Evolutionary conservation across 176 grass and related monocot species (phyloP).

Genomic region (Juncus effusus): DNA sequence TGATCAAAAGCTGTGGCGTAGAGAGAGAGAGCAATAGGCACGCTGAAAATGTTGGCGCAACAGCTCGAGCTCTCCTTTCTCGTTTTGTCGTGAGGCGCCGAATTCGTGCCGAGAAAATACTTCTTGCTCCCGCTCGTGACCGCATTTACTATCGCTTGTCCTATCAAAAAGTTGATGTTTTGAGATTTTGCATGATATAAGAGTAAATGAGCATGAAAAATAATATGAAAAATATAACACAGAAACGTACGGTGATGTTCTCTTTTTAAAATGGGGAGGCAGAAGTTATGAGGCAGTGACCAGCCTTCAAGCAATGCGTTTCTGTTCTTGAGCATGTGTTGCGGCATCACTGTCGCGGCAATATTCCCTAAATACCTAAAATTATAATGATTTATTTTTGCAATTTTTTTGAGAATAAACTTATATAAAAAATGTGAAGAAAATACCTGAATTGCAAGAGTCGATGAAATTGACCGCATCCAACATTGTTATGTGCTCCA

Average conservation of each 20-base stretch:
- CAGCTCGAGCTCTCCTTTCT: constrained; percentile 86
- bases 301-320: constrained; percentile 94
- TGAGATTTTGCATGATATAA: too few species aligned
- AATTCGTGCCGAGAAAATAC: constrained; percentile 91
- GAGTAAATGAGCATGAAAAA: not conserved
- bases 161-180: constrained; percentile 29
- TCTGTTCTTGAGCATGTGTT: constrained; percentile 87
- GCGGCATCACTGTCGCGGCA: constrained; percentile 89
- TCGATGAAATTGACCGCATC: constrained; percentile 84
- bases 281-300: constrained; percentile 84
- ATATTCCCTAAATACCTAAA: constrained; percentile 45
- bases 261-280: constrained; percentile 87
- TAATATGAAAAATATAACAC: not conserved
- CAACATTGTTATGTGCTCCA: constrained; percentile 82
- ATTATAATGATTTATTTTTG: not conserved
- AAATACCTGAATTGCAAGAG: constrained; percentile 66
- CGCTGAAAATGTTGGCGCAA: constrained; percentile 89
- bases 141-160: constrained; percentile 79
- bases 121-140: constrained; percentile 80
- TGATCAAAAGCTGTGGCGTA: constrained; percentile 85
- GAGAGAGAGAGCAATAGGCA: constrained; percentile 79
- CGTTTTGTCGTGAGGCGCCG: constrained; percentile 74
- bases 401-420: too few species aligned
- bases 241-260: constrained; percentile 75
- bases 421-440: too few species aligned